Evolutionary conservation across 2,329 filamentous ascomycete genomes (phyloP).

Genomic region (Trichoderma sp.): DNA sequence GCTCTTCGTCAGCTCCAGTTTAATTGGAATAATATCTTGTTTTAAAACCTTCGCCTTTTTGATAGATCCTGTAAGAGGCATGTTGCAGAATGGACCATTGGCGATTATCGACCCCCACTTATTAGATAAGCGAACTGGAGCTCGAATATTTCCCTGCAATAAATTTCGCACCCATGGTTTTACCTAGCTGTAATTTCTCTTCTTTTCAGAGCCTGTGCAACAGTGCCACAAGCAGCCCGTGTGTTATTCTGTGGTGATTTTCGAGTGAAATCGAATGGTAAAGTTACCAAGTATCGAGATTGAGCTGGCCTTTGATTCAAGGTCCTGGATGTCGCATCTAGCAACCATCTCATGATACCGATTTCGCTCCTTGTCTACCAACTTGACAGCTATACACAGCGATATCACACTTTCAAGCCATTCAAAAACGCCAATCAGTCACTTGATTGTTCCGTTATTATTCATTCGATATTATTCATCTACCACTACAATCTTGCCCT

Average conservation of each 20-base stretch:
- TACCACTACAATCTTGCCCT: conserved; percentile 49
- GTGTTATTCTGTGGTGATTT: neutral
- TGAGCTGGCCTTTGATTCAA: conserved; percentile 11
- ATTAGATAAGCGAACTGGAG: conserved; percentile 15
- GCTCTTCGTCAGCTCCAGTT: conserved; percentile 38
- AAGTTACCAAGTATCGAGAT: neutral
- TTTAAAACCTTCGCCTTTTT: neutral
- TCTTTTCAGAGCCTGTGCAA: neutral
- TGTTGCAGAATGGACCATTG: neutral
- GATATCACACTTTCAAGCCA: neutral
- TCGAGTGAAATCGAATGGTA: neutral
- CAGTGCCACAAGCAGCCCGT: neutral
- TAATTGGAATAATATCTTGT: neutral
- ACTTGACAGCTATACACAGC: neutral
- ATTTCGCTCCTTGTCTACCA: neutral
- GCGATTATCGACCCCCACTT: neutral
- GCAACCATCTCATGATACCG: neutral
- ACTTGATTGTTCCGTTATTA: neutral
- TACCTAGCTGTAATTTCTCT: neutral
- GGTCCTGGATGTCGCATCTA: neutral
- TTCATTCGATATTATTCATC: conserved; percentile 29
- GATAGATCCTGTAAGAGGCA: neutral
- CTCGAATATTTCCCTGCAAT: neutral
- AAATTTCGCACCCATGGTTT: conserved; percentile 8
- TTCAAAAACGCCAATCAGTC: neutral